A percentile compares a stretch with the other conserved stretches of the same genome.
These are phyloP conservation scores for Fusarium sp. DNA, from an alignment of 2,329 filamentous ascomycete species.

Conservation along the genomic window DNA sequence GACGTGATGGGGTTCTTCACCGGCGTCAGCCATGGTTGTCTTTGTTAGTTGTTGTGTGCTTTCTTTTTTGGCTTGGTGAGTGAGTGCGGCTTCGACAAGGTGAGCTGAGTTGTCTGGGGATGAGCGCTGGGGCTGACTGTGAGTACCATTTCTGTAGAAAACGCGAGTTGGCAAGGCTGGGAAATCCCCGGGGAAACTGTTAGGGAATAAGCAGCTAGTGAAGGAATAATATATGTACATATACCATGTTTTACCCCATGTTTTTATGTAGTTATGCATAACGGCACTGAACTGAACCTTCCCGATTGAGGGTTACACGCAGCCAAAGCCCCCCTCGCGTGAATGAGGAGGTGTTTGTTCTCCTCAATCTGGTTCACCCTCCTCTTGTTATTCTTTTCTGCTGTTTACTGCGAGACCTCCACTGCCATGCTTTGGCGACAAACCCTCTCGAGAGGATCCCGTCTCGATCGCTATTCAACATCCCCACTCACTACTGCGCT, in stretches of 20 bases:
- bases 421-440: conserved; percentile 46
- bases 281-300: conserved; percentile 20
- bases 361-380: conserved; percentile 6
- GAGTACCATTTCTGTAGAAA: conserved; percentile 35
- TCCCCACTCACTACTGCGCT: conserved; percentile 35
- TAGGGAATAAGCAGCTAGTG: conserved; percentile 17
- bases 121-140: conserved; percentile 27
- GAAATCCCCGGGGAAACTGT: conserved; percentile 38
- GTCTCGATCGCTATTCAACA: conserved; percentile 34
- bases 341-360: conserved; percentile 29
- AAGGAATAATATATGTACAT: conserved; percentile 1
- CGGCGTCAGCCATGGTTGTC: conserved; percentile 79
- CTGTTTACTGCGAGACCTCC: conserved; percentile 10
- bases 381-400: conserved; percentile 7
- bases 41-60: background rate
- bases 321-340: conserved; percentile 32
- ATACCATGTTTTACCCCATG: conserved; percentile 24
- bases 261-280: conserved; percentile 29
- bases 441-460: conserved; percentile 37
- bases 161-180: conserved; percentile 32
- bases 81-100: conserved; percentile 13
- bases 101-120: conserved; percentile 16
- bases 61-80: conserved; percentile 11
- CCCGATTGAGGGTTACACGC: conserved; percentile 38
- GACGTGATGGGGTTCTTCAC: conserved; percentile 75